phyloP scores from a whole-genome alignment of 2,329 filamentous ascomycete genomes.

The Kalmusia sp. region DNA sequence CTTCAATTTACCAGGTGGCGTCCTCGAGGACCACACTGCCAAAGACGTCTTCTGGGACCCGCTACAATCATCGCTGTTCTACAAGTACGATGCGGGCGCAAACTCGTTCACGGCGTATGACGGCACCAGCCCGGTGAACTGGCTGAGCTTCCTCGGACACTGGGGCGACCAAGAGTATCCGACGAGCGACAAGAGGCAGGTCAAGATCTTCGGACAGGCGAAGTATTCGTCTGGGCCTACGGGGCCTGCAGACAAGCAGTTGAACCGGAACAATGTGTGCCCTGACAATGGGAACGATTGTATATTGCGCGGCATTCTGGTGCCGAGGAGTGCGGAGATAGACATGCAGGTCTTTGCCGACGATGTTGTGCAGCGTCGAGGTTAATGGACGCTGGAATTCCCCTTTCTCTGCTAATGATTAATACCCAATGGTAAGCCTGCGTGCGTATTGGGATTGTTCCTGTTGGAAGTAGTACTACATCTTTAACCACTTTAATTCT shows the following conservation, averaged over 20 bases:
- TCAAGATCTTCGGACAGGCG: conserved; percentile 50
- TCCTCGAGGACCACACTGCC: conserved; percentile 62
- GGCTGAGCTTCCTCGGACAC: conserved; percentile 62
- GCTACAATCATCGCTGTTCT: conserved; percentile 61
- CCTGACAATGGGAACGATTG: conserved; percentile 58
- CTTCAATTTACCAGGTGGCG: conserved; percentile 61
- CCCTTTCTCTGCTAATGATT: not conserved
- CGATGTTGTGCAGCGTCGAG: conserved; percentile 16
- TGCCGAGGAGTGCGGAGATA: conserved; percentile 29
- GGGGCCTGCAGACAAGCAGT: conserved; percentile 65
- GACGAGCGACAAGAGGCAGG: conserved; percentile 57
- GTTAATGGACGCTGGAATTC: no score
- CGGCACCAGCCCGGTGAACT: conserved; percentile 57
- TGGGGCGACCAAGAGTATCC: conserved; percentile 71
- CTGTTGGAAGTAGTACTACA: no score
- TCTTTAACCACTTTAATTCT: no score
- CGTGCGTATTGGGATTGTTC: no score
- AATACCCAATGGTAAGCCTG: not conserved
- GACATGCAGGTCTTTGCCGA: conserved; percentile 12
- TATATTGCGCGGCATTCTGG: conserved; percentile 51
- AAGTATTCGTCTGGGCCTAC: conserved; percentile 66
- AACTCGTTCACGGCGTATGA: conserved; percentile 58
- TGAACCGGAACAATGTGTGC: conserved; percentile 65
- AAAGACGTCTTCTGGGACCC: conserved; percentile 68
- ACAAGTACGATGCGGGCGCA: conserved; percentile 56